Base-by-base conservation (phyloP, 495 filamentous ascomycete genomes). In the Penicillium psychrofluorescens region DNA sequence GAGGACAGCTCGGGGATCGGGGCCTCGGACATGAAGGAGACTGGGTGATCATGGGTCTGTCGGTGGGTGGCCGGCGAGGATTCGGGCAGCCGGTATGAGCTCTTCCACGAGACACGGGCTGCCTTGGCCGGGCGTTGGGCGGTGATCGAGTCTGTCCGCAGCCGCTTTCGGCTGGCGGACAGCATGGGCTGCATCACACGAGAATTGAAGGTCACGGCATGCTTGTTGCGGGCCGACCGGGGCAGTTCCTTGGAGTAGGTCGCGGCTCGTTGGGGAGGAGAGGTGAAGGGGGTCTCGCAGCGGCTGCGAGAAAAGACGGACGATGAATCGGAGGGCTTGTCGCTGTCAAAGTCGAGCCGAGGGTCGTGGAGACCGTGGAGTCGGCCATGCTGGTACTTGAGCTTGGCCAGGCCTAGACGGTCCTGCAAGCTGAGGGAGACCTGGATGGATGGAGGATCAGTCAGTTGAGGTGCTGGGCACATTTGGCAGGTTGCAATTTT, bases 351-450 rank as follows among this genome's bases (percentile, higher is more conserved):
- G 32, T 39, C 38, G 16, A 44, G 43, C 30, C 51, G 79, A 49
- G 83, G 75, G 53, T 95, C 86, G 45, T 90, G 48, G 80, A 66
- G 44, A 2, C 56, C 45, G 46, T 63, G 62, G 27, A 71, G 55
- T 42, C 63, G 66, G 49, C 91, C 91, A 65, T 95, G 82, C 63
- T 91, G 86, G 41, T 90, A 87, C 70, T 96, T 99, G 78, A 95
- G 89, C 69, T 87, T 90, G 60, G 92, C 92, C 40, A 97, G 78
- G 51, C 94, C 91, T 30, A 99, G 76, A 36, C 91, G 88, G 69
- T 94, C 86, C 64, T 95, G 88, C 30, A 99, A 72, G 56, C 81
- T 84, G 64, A 90, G 73, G 43, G 89, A 92, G 66, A 97, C 92
- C 92, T 98, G 50, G 34, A 16, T 98, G 50, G 34, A 16, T 29